Evolutionary conservation across 768 basidiomycete genomes (phyloP), one percentile per base, ranked within the genome.

Genomic region (Agaricus subrufescens): DNA sequence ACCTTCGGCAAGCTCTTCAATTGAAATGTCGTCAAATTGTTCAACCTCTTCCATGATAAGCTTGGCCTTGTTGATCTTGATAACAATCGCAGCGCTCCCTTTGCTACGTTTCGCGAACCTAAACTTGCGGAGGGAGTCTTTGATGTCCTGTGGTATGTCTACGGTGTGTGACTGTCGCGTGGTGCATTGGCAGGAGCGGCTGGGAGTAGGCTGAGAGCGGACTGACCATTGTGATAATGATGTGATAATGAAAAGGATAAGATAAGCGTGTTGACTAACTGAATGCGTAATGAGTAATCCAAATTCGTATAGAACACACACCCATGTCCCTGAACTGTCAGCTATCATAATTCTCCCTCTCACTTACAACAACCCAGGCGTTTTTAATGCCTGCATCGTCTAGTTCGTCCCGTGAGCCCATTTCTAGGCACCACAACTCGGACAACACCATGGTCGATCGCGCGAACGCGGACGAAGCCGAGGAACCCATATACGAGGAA

Each of bases 1-100:
- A 91, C 94, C 94, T 72, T 94, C 87, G n/a, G 83, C 89, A 38
- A 98, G 83, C 14, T 95, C 91, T 62, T 89, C 88, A 56, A 94
- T 83, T 54, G 78, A 79, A 58, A 91, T 86, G 58, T 83, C 72
- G 64, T 88, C 85, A 61, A 90, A 86, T 65, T 86, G 83, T 53
- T 93, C 90, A 31, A 85, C 88, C 63, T 91, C 86, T 66, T 89
- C 87, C 87, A 97, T 88, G 61, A 84, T 65, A 56, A 95, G 79
- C 63, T 85, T 77, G 40, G 76, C 70, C 76, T 91, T 94, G 79
- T 94, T 87, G 72, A 95, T 91, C 83, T 94, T 95, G 71, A 95
- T 85, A 62, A 93, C 74, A 52, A 95, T 75, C 12, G 91, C 93
- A 26, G 91, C 86, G 62, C 79, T 86, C 39, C 85, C 88, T 44